Evolutionary conservation across 345 rosid species (phyloP).

Genomic region (Citrus australasica): DNA sequence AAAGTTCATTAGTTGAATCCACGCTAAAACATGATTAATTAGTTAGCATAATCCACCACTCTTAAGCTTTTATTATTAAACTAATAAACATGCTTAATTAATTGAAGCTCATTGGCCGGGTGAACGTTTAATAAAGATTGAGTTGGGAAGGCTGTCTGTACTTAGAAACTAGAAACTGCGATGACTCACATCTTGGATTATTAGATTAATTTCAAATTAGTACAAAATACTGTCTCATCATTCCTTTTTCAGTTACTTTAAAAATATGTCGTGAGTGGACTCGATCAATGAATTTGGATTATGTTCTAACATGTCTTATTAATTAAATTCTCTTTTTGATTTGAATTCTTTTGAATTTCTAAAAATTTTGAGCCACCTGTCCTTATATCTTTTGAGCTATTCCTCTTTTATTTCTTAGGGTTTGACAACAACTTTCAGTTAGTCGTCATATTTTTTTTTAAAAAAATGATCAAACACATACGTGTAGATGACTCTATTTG

Average conservation of each 20-base stretch:
- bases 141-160: background rate
- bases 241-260: background rate
- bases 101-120: slow-evolving; percentile 13
- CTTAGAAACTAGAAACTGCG: background rate
- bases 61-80: slow-evolving; percentile 5
- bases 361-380: too few species aligned
- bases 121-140: background rate
- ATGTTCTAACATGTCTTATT: too few species aligned
- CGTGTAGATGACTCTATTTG: too few species aligned
- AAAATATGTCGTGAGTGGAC: background rate
- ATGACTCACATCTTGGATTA: slow-evolving; percentile 1
- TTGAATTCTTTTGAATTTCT: too few species aligned
- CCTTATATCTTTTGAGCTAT: too few species aligned
- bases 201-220: background rate
- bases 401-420: too few species aligned
- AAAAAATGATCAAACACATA: too few species aligned
- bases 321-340: too few species aligned
- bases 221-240: background rate
- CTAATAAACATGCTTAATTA: background rate
- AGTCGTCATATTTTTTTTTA: too few species aligned
- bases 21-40: slow-evolving; percentile 12
- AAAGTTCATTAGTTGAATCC: slow-evolving; percentile 18
- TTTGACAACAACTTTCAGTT: too few species aligned
- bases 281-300: too few species aligned
- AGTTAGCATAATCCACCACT: slow-evolving; percentile 6